These are phyloP conservation scores for Detonula confervacea DNA, from an alignment of 352 stramenopile genomes.

Conservation along the genomic window DNA sequence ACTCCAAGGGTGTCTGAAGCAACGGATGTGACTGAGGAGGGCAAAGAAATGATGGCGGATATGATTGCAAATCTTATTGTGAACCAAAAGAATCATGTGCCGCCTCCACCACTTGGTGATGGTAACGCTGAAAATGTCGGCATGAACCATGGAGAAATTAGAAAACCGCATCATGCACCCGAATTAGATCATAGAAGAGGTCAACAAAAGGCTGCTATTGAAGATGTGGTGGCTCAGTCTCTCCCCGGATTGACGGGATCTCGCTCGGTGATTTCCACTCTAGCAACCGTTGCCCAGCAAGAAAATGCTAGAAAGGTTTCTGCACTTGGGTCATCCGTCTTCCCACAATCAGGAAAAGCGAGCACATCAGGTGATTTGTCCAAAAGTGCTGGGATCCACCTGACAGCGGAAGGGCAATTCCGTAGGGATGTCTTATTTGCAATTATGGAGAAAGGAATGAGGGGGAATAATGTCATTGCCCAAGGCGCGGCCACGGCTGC, in stretches of 20 bases:
- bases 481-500: slow-evolving; percentile 65
- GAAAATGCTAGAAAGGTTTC: slow-evolving; percentile 49
- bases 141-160: not conserved
- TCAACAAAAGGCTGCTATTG: not conserved
- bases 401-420: slow-evolving; percentile 56
- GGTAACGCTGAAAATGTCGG: not conserved
- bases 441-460: slow-evolving; percentile 81
- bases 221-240: not conserved
- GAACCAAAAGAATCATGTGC: slow-evolving; percentile 35
- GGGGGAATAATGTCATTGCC: slow-evolving; percentile 76
- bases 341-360: slow-evolving; percentile 47
- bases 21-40: slow-evolving; percentile 47
- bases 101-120: slow-evolving; percentile 15
- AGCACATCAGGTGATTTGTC: slow-evolving; percentile 23
- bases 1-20: slow-evolving; percentile 41
- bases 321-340: slow-evolving; percentile 51
- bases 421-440: slow-evolving; percentile 80
- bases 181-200: not conserved
- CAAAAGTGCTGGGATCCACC: slow-evolving; percentile 42
- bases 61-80: slow-evolving; percentile 58
- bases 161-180: not conserved
- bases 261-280: too few species aligned
- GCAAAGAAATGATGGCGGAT: slow-evolving; percentile 63
- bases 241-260: too few species aligned
- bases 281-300: slow-evolving; percentile 16